A percentile compares a stretch with the other conserved stretches of the same genome.
These are phyloP conservation scores for Hippophae rhamnoides DNA, from an alignment of 306 rosid species.

Conservation along the genomic window DNA sequence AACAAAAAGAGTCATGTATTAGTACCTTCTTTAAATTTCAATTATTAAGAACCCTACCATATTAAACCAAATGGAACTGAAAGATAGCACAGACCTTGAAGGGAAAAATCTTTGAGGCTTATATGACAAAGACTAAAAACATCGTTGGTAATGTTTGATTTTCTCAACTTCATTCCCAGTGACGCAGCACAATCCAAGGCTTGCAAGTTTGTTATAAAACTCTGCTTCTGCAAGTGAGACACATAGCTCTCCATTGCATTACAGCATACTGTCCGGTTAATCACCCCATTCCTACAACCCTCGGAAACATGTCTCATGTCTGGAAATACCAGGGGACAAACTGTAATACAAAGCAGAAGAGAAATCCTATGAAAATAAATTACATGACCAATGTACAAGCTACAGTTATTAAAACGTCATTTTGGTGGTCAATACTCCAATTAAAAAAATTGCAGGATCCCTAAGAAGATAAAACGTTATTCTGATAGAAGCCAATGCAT, in stretches of 20 bases:
- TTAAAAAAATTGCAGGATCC: not conserved
- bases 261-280: conserved; percentile 68
- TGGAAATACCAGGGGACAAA: conserved; percentile 78
- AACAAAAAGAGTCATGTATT: conserved; percentile 20
- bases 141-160: conserved; percentile 48
- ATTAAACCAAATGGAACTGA: conserved; percentile 9
- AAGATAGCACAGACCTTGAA: conserved; percentile 61
- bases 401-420: not conserved
- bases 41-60: conserved; percentile 4
- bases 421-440: conserved; percentile 9
- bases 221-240: conserved; percentile 92
- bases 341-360: conserved; percentile 29
- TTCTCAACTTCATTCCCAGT: conserved; percentile 64
- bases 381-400: conserved; percentile 8
- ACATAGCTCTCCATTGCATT: conserved; percentile 74
- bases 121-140: conserved; percentile 73
- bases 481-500: not conserved
- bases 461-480: not conserved
- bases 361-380: conserved; percentile 13
- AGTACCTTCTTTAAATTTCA: conserved; percentile 17
- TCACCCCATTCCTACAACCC: conserved; percentile 59
- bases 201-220: conserved; percentile 88
- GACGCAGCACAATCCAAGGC: conserved; percentile 86
- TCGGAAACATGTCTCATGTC: conserved; percentile 45
- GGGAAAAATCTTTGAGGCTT: conserved; percentile 89